Conservation (phyloP, 164 flowering plant genomes). For the Akebia trifoliata region DNA sequence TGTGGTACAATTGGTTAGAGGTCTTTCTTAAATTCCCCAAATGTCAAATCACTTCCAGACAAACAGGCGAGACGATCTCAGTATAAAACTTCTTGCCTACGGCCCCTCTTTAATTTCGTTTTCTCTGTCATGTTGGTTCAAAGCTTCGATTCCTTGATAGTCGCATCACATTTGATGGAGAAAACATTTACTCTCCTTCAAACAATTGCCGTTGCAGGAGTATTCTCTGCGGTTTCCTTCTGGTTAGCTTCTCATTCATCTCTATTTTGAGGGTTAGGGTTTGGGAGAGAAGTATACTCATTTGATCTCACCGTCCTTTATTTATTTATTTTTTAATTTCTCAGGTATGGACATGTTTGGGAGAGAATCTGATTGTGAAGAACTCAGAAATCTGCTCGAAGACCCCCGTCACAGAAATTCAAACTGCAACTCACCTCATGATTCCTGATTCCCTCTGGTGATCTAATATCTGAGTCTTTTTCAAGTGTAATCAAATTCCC, state of each 20-base stretch:
- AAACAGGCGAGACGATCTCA: too few species aligned
- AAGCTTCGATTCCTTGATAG: too few species aligned
- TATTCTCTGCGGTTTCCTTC: constrained; percentile 45
- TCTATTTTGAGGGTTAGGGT: constrained; percentile 13
- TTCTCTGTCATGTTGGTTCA: too few species aligned
- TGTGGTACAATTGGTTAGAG: too few species aligned
- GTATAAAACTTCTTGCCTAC: too few species aligned
- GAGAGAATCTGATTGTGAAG: constrained; percentile 59
- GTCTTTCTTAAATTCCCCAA: too few species aligned
- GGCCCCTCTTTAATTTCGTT: too few species aligned
- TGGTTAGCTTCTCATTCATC: constrained; percentile 22
- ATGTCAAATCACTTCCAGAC: too few species aligned
- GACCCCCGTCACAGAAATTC: constrained; percentile 39
- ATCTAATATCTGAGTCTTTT: background rate
- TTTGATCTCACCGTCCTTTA: background rate
- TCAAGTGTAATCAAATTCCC: background rate
- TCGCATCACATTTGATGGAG: constrained; percentile 24
- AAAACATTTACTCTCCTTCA: constrained; percentile 42
- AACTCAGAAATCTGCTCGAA: constrained; percentile 44
- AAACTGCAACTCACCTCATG: constrained; percentile 13
- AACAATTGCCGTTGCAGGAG: constrained; percentile 41
- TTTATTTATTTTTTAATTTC: background rate
- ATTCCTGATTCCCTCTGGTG: constrained; percentile 9
- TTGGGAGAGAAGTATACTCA: too few species aligned
- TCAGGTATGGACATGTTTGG: constrained; percentile 73